Evolutionary conservation across 495 filamentous ascomycete genomes (phyloP), one percentile per base, ranked within the genome.

Genomic region (Neurospora intermedia): DNA sequence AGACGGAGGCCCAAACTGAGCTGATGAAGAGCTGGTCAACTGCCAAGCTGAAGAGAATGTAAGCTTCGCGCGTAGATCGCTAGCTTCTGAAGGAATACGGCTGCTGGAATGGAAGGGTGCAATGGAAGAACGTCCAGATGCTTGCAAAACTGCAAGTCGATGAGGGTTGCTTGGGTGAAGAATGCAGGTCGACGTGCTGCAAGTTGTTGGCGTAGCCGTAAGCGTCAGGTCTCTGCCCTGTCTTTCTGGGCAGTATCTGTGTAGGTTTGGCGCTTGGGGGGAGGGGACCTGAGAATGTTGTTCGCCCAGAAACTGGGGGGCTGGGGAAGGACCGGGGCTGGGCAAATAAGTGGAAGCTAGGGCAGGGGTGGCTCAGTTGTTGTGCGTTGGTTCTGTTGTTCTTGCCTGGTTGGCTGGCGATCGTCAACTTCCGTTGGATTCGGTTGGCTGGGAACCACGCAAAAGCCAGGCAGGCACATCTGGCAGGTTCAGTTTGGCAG

Each of bases 21-120:
- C 76, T 78, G 78, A 74, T 72, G 2, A 40, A 42, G 5, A 69
- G 76, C 74, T 78, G 75, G 77, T 73, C 48, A 75, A 72, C 79
- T 78, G 78, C 78, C 78, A 75, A 75, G 75, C 54, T 18, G 16
- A 70, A 27, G 40, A 38, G 69, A 35, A 69, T 43, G 69, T 74
- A 23, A 62, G 54, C 23, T 54, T 62, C 23, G n/a, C n/a, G n/a
- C n/a, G 54, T 62, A 23, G 23, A 62, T 31, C 23, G 20, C 54
- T 62, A 16, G 54, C 54, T 31, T 31, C 54, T 31, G 54, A 18
- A 35, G 27, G 1, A 38, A 6, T 18, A 16, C 7, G 3, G 54
- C 13, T 66, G 6, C 27, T 66, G 54, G 54, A 66, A 66, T 66
- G 54, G 54, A 62, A 35, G 54, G 54, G 54, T 62, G 18, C 27